Percentiles rank a stretch among this genome's conserved stretches.
These are phyloP conservation scores for Aristolochia fimbriata DNA, from an alignment of 164 flowering plant genomes.

Conservation along the genomic window DNA sequence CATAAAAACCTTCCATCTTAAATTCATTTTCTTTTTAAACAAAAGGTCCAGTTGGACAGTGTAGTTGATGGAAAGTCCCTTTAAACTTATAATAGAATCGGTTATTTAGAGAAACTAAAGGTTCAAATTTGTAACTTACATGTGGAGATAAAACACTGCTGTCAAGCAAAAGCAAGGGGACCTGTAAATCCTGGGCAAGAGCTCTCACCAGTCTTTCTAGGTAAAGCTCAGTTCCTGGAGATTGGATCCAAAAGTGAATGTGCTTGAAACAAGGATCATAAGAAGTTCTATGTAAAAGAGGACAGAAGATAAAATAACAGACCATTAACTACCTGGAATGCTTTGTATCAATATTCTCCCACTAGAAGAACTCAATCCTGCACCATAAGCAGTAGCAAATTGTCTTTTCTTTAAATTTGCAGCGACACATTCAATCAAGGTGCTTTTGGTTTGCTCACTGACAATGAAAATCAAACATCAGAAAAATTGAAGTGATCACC, in stretches of 20 bases:
- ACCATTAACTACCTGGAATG: constrained; percentile 50
- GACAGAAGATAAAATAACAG: no score
- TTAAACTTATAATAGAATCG: background rate
- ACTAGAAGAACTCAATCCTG: constrained; percentile 75
- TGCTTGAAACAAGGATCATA: background rate
- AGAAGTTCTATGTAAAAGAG: background rate
- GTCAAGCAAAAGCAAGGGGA: constrained; percentile 83
- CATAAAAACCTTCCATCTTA: background rate
- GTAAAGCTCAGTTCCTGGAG: constrained; percentile 85
- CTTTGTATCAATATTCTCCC: constrained; percentile 94
- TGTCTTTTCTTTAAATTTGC: constrained; percentile 71
- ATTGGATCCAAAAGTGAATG: background rate
- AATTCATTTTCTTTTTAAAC: background rate
- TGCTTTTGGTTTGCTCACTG: constrained; percentile 71
- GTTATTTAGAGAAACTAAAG: background rate
- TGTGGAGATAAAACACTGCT: constrained; percentile 86
- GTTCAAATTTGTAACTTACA: constrained; percentile 34
- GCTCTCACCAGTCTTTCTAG: constrained; percentile 89
- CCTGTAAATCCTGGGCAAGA: constrained; percentile 78
- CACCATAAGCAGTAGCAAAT: constrained; percentile 51
- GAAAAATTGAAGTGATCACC: background rate
- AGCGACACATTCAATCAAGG: constrained; percentile 80
- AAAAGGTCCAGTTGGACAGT: background rate
- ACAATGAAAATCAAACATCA: background rate
- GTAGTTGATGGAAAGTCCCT: background rate